These are phyloP conservation scores for Kluyveromyces dobzhanskii DNA, from an alignment of 805 yeast genomes.

Conservation along the genomic window DNA sequence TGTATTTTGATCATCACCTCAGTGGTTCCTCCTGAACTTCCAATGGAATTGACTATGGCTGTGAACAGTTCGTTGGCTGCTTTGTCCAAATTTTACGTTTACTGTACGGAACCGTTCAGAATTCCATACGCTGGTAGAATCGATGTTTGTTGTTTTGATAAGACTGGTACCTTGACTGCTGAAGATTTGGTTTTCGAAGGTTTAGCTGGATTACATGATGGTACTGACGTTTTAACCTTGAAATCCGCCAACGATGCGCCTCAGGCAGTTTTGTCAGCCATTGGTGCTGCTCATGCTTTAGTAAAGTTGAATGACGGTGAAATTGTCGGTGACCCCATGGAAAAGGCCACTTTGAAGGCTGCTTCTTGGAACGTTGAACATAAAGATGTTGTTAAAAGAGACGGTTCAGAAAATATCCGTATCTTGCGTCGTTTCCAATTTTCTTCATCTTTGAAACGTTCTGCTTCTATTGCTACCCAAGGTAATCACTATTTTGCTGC, in stretches of 20 bases:
- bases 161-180: conserved; percentile 96
- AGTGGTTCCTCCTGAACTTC: conserved; percentile 97
- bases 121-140: conserved; percentile 96
- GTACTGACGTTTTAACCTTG: conserved; percentile 45
- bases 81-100: conserved; percentile 76
- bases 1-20: conserved; percentile 94
- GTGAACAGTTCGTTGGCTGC: conserved; percentile 89
- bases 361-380: conserved; percentile 76
- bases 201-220: conserved; percentile 64
- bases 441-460: conserved; percentile 90
- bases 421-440: conserved; percentile 94
- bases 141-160: conserved; percentile 97
- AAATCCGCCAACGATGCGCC: conserved; percentile 55
- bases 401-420: conserved; percentile 39
- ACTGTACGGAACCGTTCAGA: conserved; percentile 97
- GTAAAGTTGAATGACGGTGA: conserved; percentile 95
- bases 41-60: conserved; percentile 98
- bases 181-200: conserved; percentile 97
- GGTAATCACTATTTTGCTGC: conserved; percentile 59
- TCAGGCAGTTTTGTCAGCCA: conserved; percentile 53
- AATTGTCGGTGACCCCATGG: conserved; percentile 98
- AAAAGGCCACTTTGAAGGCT: conserved; percentile 86
- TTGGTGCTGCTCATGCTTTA: conserved; percentile 95
- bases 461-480: conserved; percentile 71
- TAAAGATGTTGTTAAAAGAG: conserved; percentile 60